Evolutionary conservation across 148 eudicot species (phyloP), one percentile per base, ranked within the genome.

Genomic region (Rhododendron williamsianum): DNA sequence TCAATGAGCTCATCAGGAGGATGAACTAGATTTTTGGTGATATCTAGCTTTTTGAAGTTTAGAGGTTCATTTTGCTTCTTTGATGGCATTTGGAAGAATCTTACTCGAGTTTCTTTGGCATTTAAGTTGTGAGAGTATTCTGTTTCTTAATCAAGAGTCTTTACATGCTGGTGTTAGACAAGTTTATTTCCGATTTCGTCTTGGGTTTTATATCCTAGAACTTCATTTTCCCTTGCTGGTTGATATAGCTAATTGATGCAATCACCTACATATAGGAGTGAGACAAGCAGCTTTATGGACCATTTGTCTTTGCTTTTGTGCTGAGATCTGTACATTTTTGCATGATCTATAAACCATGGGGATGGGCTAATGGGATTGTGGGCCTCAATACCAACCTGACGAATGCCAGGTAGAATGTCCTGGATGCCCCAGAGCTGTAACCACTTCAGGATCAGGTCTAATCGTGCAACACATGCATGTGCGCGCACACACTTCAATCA

Each of bases 391-490:
- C 94, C 98, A 19, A 95, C 98, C 85, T 97, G 99, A 76, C 90
- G 91, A 77, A 95, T 93, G 7, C 98, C 98, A 23, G 99, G 99
- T 69, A 95, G 98, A 77, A 97, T 92, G 35, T 88, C 94, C 87
- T 94, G 96, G 78, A 95, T 97, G 92, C 85, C 99, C 99, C 2
- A 97, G 88, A 83, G 99, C 98, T n/a, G 95, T 97, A 58, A 97
- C 99, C 9, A 94, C 91, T 87, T 97, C 46, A 63, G 33, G 30
- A 9, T 83, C 36, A 46, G 1, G n/a, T 74, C 80, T 83, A 33
- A 51, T 52, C 81, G 19, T 52, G 69, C 13, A 10, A 45, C 35
- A 35, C 52, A 0, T 1, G 2, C 4, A 3, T 4, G 1, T 1
- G 0, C 4, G 0, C 16, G 1, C 18, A 15, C 56, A 0, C 56